phyloP scores from a whole-genome alignment of 2,329 filamentous ascomycete species.

The Trichoderma koningiopsis region DNA sequence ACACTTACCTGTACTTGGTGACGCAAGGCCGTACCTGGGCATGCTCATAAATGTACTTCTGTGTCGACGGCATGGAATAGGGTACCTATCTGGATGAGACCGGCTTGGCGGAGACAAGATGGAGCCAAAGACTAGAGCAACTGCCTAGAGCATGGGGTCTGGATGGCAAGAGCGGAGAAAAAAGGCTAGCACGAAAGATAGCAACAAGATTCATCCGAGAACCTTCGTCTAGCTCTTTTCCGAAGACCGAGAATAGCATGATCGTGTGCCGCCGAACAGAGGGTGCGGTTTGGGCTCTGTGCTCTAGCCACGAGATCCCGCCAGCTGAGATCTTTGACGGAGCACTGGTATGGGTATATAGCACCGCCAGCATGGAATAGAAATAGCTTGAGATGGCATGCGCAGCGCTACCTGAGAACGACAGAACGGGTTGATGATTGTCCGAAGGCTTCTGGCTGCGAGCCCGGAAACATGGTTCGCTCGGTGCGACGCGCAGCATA shows the following conservation, averaged over 20 bases:
- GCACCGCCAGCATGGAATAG: background rate
- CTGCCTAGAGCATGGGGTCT: slow-evolving; percentile 3
- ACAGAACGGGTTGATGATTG: slow-evolving; percentile 17
- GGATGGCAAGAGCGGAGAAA: slow-evolving; percentile 14
- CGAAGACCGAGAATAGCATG: slow-evolving; percentile 12
- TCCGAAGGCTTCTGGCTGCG: background rate
- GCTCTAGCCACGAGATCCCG: background rate
- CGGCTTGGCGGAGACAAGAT: slow-evolving; percentile 12
- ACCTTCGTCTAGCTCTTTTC: slow-evolving; percentile 11
- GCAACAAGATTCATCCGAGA: background rate
- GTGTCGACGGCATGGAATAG: background rate
- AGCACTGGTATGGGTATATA: background rate
- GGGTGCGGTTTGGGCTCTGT: background rate
- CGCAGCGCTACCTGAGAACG: background rate
- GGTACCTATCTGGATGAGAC: background rate
- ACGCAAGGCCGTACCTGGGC: background rate
- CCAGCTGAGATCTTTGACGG: background rate
- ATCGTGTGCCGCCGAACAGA: background rate
- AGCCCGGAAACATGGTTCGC: slow-evolving; percentile 19
- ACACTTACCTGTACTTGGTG: background rate
- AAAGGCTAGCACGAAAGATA: slow-evolving; percentile 13
- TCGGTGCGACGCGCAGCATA: slow-evolving; percentile 16
- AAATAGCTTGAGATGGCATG: background rate
- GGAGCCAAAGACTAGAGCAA: slow-evolving; percentile 10
- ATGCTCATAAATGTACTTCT: slow-evolving; percentile 1